These are phyloP conservation scores for Coelastrella sp. DNA, from an alignment of 139 green algal genomes.

Conservation along the genomic window DNA sequence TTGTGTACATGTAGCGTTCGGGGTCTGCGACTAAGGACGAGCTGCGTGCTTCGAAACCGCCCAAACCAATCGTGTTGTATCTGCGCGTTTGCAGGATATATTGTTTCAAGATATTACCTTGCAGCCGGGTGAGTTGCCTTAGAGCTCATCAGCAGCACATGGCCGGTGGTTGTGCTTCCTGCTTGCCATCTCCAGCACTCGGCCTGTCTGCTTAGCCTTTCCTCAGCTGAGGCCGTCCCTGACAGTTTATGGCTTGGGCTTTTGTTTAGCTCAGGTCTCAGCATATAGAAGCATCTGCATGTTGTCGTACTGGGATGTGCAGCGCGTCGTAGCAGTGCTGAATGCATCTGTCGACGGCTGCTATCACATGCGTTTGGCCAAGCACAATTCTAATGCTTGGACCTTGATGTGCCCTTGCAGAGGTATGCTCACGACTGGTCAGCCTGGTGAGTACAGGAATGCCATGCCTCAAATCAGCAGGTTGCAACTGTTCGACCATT, in stretches of 20 bases:
- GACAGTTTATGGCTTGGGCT: no score
- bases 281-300: no score
- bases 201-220: no score
- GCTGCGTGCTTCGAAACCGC: not conserved
- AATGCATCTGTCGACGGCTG: not conserved
- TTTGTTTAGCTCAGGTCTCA: no score
- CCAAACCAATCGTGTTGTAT: not conserved
- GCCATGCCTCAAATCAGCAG: not conserved
- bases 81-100: conserved; percentile 12
- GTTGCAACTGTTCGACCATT: no score
- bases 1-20: not conserved
- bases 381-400: not conserved
- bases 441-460: not conserved
- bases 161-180: no score
- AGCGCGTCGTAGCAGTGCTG: not conserved
- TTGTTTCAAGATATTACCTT: conserved; percentile 14
- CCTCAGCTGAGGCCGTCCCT: no score
- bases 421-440: not conserved
- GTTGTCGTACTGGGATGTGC: no score
- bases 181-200: no score
- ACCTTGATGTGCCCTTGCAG: not conserved
- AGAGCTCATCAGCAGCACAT: not conserved
- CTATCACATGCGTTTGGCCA: not conserved
- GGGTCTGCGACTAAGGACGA: not conserved
- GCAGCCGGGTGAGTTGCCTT: not conserved